These are phyloP conservation scores for Aureobasidium zeae DNA, from an alignment of 2,329 filamentous ascomycete species.

Conservation along the genomic window DNA sequence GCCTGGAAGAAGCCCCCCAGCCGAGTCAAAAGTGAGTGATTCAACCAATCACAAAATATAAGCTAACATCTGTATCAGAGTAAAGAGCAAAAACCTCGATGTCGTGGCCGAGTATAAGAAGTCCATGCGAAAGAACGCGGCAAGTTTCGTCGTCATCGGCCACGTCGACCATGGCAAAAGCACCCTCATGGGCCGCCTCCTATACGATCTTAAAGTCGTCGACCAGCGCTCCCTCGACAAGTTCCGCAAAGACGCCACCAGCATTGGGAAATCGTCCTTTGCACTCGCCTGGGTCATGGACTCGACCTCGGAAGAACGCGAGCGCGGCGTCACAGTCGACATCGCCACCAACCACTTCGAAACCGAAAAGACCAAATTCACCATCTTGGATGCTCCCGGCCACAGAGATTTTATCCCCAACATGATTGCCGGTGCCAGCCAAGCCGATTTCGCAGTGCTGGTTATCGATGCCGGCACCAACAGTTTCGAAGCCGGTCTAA, in stretches of 20 bases:
- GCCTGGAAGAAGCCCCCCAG: conserved; percentile 39
- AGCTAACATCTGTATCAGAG: conserved; percentile 25
- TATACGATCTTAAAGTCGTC: conserved; percentile 80
- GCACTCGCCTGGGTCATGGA: conserved; percentile 96
- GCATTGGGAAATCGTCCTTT: conserved; percentile 89
- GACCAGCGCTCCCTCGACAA: conserved; percentile 82
- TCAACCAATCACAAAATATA: background rate
- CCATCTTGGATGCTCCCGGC: conserved; percentile 88
- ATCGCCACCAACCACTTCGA: conserved; percentile 93
- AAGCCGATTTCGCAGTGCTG: conserved; percentile 90
- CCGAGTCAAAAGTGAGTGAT: conserved; percentile 10
- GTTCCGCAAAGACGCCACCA: conserved; percentile 79
- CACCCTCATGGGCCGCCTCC: conserved; percentile 89
- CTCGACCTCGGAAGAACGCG: conserved; percentile 79
- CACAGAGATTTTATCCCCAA: conserved; percentile 96
- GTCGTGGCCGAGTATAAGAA: conserved; percentile 74
- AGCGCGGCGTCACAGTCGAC: conserved; percentile 88
- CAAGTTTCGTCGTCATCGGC: conserved; percentile 43
- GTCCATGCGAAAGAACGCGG: conserved; percentile 64
- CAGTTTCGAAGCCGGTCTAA: conserved; percentile 86
- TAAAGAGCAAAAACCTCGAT: conserved; percentile 68
- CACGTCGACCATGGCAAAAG: conserved; percentile 98
- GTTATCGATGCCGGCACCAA: conserved; percentile 87
- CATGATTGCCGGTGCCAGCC: conserved; percentile 95
- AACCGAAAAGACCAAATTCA: conserved; percentile 77